A percentile compares a stretch with the other conserved stretches of the same genome.
phyloP scores from a whole-genome alignment of 192 early-diverging fungal genomes.

The Obelidium mucronatum region DNA sequence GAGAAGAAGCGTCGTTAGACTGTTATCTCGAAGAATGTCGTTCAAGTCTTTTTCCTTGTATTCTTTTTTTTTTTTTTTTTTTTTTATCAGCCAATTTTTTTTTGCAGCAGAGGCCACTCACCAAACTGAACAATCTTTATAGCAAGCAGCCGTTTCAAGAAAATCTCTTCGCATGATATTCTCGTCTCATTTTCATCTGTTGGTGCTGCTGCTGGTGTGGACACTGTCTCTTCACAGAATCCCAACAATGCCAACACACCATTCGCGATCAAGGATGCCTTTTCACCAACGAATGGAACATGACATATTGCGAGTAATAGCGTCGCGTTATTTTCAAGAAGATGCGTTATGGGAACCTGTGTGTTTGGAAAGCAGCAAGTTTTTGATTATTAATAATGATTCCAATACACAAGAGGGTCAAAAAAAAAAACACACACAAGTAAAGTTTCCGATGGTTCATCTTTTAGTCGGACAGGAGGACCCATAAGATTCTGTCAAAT shows the following conservation, averaged over 20 bases:
- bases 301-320: constrained; percentile 22
- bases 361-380: too few relatives aligned
- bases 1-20: constrained; percentile 25
- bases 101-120: background rate
- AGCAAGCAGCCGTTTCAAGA: constrained; percentile 24
- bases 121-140: constrained; percentile 30
- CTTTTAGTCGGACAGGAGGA: too few relatives aligned
- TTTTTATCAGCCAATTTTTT: background rate
- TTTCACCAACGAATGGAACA: constrained; percentile 32
- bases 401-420: too few relatives aligned
- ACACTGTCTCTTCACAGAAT: background rate
- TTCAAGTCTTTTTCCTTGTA: constrained; percentile 44
- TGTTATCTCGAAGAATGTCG: constrained; percentile 59
- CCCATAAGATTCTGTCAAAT: too few relatives aligned
- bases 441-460: too few relatives aligned
- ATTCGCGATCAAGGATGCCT: background rate
- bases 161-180: constrained; percentile 2
- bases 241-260: background rate
- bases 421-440: too few relatives aligned
- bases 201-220: background rate
- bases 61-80: background rate
- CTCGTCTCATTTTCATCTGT: background rate
- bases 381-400: too few relatives aligned
- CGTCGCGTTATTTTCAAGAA: constrained; percentile 22
- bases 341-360: constrained; percentile 11